These are phyloP conservation scores for Microdochium nivale DNA, from an alignment of 2,329 filamentous ascomycete species.

Conservation along the genomic window DNA sequence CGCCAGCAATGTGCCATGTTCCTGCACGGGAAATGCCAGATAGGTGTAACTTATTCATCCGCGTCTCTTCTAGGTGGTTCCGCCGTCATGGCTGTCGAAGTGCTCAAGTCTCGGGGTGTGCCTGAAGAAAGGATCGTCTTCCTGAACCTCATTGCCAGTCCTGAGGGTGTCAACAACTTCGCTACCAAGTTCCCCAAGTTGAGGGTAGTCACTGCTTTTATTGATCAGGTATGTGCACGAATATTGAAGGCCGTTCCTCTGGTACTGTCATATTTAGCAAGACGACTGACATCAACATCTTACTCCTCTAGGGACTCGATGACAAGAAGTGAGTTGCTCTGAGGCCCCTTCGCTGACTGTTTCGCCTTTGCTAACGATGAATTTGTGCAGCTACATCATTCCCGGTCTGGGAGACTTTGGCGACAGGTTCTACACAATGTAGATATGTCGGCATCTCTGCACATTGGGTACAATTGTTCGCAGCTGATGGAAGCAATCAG, in stretches of 20 bases:
- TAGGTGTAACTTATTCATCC: not conserved
- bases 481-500: too few relatives aligned
- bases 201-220: slow-evolving; percentile 88
- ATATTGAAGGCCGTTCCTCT: not conserved
- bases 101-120: slow-evolving; percentile 81
- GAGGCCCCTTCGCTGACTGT: not conserved
- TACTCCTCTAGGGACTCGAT: slow-evolving; percentile 59
- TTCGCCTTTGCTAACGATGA: slow-evolving; percentile 23
- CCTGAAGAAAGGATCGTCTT: slow-evolving; percentile 94
- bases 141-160: slow-evolving; percentile 95
- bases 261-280: not conserved
- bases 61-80: slow-evolving; percentile 60
- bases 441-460: not conserved
- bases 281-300: not conserved
- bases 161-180: slow-evolving; percentile 84
- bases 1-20: not conserved
- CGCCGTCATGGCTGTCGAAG: slow-evolving; percentile 93
- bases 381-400: slow-evolving; percentile 72
- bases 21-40: not conserved
- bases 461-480: too few relatives aligned
- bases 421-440: slow-evolving; percentile 91
- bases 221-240: slow-evolving; percentile 59
- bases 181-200: slow-evolving; percentile 82
- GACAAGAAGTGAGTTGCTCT: slow-evolving; percentile 76
- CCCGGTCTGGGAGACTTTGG: slow-evolving; percentile 93